These are phyloP conservation scores for Neocucurbitaria cava DNA, from an alignment of 2,329 filamentous ascomycete species.

Conservation along the genomic window DNA sequence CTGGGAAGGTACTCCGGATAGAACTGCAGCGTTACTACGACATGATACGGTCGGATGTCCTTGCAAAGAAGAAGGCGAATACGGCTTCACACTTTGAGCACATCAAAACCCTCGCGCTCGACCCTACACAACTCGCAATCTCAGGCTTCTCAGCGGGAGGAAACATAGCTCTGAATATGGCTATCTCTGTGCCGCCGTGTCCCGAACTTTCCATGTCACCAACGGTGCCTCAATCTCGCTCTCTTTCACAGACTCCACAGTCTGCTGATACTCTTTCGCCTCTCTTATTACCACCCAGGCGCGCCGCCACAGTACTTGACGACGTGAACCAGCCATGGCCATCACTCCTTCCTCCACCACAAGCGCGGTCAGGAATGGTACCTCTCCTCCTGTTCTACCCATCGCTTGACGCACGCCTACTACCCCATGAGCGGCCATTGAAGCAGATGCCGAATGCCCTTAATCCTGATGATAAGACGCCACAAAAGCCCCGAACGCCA, in stretches of 20 bases:
- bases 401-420: slow-evolving; percentile 50
- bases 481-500: slow-evolving; percentile 38
- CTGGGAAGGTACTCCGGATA: slow-evolving; percentile 41
- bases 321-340: slow-evolving; percentile 46
- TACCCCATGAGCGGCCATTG: slow-evolving; percentile 50
- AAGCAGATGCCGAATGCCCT: slow-evolving; percentile 45
- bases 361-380: slow-evolving; percentile 43
- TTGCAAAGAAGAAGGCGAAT: slow-evolving; percentile 24
- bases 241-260: slow-evolving; percentile 15
- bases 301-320: slow-evolving; percentile 39
- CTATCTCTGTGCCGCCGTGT: slow-evolving; percentile 44
- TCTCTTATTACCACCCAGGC: slow-evolving; percentile 36
- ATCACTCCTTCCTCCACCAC: slow-evolving; percentile 42
- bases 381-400: slow-evolving; percentile 54
- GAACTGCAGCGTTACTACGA: slow-evolving; percentile 45
- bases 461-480: slow-evolving; percentile 39
- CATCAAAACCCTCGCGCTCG: slow-evolving; percentile 41
- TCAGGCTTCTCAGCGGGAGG: slow-evolving; percentile 57
- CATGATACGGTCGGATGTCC: slow-evolving; percentile 30
- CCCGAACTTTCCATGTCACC: slow-evolving; percentile 26
- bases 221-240: slow-evolving; percentile 3
- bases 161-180: slow-evolving; percentile 57
- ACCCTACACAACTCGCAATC: slow-evolving; percentile 50
- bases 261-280: slow-evolving; percentile 32
- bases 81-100: slow-evolving; percentile 21